Base-by-base conservation (phyloP, 768 basidiomycete genomes). In the Asterophora parasitica region DNA sequence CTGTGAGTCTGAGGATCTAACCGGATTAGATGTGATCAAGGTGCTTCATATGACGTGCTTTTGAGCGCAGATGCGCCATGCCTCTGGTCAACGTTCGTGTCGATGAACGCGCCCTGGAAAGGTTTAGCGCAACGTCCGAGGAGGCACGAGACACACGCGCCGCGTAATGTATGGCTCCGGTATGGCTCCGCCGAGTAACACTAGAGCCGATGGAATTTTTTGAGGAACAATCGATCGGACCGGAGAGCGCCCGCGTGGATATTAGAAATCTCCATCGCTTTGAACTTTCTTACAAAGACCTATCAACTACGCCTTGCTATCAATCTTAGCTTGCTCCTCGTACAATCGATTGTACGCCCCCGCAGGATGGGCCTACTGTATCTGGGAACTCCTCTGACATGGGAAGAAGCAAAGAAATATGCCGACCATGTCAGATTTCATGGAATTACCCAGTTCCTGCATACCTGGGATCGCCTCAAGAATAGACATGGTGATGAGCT, bases 361-460 rank as follows among this genome's bases (percentile, higher is more conserved):
- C 42, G 41, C 28, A 17, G 33, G 42, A 99, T 99, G 95, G 96
- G 96, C 46, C 79, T 99, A 42, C 68, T 99, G 49, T 88, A 82
- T 49, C 83, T 95, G 43, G 96, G 96, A 44, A 98, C 92, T 3
- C 92, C 96, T 17, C 78, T 98, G 50, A 65, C 79, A 26, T 99
- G 96, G 96, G 80, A 86, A 44, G 87, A 96, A 57, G 85, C 91
- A 42, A 90, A 87, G 65, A 77, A 83, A 48, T 78, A 90, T 58
- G 88, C 91, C 12, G 83, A 92, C 61, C 92, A 97, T 69, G 90
- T 98, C 55, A 77, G 93, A 54, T 69, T 73, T 43, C 94, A 98
- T 65, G 96, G 96, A 38, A 92, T 98, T 60, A 84, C 88, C 6
- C 96, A 99, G 67, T 95, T 99, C 65, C 68, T 99, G 46, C 79